phyloP scores from a whole-genome alignment of 163 green algal genomes.

The Coccomyxa subellipsoidea region DNA sequence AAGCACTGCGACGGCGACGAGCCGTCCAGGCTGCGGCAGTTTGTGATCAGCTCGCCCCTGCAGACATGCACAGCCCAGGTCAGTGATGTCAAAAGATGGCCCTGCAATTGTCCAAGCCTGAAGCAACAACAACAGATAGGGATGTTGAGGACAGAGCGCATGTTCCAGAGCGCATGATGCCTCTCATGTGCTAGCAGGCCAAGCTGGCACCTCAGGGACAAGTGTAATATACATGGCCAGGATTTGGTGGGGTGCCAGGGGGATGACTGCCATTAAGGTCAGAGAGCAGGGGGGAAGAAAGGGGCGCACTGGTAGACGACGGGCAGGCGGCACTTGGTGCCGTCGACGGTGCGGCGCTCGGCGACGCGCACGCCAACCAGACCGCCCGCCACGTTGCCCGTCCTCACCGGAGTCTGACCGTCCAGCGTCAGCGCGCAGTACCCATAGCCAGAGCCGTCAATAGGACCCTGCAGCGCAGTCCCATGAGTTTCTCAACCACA shows the following conservation, averaged over 20 bases:
- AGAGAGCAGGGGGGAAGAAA: too few species aligned
- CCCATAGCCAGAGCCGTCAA: background rate
- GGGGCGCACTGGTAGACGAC: conserved; percentile 11
- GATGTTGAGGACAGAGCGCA: too few species aligned
- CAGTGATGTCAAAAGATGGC: too few species aligned
- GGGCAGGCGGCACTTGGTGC: conserved; percentile 7
- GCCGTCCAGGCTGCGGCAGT: conserved; percentile 8
- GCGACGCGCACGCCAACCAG: background rate
- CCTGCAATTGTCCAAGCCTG: too few species aligned
- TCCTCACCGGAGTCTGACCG: background rate
- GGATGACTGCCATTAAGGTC: too few species aligned
- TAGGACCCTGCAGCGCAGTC: background rate
- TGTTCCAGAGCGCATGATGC: too few species aligned
- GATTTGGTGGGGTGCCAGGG: too few species aligned
- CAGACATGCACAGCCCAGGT: background rate
- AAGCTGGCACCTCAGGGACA: too few species aligned
- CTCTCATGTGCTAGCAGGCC: too few species aligned
- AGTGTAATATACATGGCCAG: too few species aligned
- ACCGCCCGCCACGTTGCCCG: background rate
- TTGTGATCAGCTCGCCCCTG: conserved; percentile 11
- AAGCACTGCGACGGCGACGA: conserved; percentile 2
- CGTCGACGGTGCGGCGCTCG: conserved; percentile 2
- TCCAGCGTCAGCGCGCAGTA: conserved; percentile 12
- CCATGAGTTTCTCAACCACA: background rate
- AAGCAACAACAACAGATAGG: too few species aligned